Conservation (phyloP, 305 asterid species). For the Fraxinus xanthoxyloides region DNA sequence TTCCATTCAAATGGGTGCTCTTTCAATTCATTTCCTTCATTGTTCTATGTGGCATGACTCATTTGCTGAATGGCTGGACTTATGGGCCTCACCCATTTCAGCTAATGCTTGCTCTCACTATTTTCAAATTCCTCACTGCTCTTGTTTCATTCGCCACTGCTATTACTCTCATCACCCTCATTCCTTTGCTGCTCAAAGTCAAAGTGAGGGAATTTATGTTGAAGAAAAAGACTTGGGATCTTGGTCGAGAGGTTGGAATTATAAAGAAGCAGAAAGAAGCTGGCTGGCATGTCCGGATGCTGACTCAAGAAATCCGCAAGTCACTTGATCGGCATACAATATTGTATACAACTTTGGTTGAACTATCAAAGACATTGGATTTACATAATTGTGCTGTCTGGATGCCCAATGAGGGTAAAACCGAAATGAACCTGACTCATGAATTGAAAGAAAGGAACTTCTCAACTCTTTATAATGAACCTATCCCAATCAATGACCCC, state of each 20-base stretch:
- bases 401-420: slow-evolving; percentile 77
- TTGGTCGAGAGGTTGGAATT: slow-evolving; percentile 78
- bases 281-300: slow-evolving; percentile 88
- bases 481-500: slow-evolving; percentile 59
- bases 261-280: slow-evolving; percentile 82
- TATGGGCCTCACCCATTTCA: slow-evolving; percentile 91
- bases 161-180: slow-evolving; percentile 73
- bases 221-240: slow-evolving; percentile 86
- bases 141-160: slow-evolving; percentile 95
- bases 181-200: slow-evolving; percentile 76
- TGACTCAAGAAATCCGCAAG: slow-evolving; percentile 89
- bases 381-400: slow-evolving; percentile 85
- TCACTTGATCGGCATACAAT: slow-evolving; percentile 90
- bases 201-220: slow-evolving; percentile 85
- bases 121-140: slow-evolving; percentile 86
- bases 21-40: slow-evolving; percentile 85
- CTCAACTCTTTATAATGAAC: slow-evolving; percentile 28
- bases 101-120: slow-evolving; percentile 84
- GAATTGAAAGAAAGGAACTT: slow-evolving; percentile 54
- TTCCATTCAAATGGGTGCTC: slow-evolving; percentile 97
- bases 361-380: slow-evolving; percentile 77
- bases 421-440: slow-evolving; percentile 78
- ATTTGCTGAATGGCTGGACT: slow-evolving; percentile 91
- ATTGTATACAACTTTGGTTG: slow-evolving; percentile 76
- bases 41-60: slow-evolving; percentile 94